Conservation (phyloP, 2,329 filamentous ascomycete species). For the Keithomyces neogunnii region DNA sequence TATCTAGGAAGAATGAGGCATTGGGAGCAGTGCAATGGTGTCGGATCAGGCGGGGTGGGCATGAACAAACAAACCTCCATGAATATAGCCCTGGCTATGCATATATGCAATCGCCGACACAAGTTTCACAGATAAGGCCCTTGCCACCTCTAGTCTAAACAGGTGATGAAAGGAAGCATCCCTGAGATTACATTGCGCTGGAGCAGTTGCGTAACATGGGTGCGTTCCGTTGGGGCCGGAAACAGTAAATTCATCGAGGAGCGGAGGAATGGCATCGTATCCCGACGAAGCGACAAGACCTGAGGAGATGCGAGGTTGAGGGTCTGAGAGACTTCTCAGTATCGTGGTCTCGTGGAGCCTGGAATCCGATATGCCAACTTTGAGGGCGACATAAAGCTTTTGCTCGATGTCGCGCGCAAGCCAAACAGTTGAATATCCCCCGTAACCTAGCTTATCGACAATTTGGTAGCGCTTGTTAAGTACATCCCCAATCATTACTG, state of each 20-base stretch:
- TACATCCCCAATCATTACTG: not conserved
- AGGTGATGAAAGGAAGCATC: not conserved
- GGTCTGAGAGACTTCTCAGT: not conserved
- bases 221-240: slow-evolving; percentile 5
- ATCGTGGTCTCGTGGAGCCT: not conserved
- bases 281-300: not conserved
- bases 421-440: slow-evolving; percentile 31
- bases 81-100: slow-evolving; percentile 18
- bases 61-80: slow-evolving; percentile 11
- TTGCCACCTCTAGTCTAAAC: slow-evolving; percentile 1
- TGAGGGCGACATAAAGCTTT: slow-evolving; percentile 8
- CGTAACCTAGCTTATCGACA: slow-evolving; percentile 29
- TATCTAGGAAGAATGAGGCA: slow-evolving; percentile 5
- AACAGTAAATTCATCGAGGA: slow-evolving; percentile 4
- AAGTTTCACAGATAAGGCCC: slow-evolving; percentile 8
- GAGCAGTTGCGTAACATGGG: not conserved
- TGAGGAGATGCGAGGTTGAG: not conserved
- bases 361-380: slow-evolving; percentile 1
- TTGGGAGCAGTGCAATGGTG: too few species aligned
- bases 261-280: not conserved
- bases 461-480: slow-evolving; percentile 22
- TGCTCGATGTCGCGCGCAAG: slow-evolving; percentile 24
- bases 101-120: slow-evolving; percentile 12
- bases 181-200: slow-evolving; percentile 1
- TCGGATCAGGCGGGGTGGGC: not conserved